A percentile compares a stretch with the other conserved stretches of the same genome.
Evolutionary conservation across 331 rosid species (phyloP).

Genomic region (Quercus tomentella): DNA sequence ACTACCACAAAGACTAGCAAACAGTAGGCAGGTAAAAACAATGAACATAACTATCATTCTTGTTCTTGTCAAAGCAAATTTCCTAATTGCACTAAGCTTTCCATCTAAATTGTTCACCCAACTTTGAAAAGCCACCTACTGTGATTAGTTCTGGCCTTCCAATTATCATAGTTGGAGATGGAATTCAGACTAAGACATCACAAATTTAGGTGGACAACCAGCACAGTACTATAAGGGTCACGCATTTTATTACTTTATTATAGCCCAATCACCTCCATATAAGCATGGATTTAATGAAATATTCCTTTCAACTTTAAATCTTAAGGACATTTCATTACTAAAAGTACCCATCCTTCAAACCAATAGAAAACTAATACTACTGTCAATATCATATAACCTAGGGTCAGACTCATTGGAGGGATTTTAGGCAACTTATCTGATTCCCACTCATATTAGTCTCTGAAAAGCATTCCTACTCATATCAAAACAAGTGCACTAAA

Average conservation of each 20-base stretch:
- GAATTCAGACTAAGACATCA: background rate
- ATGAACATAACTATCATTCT: too few relatives aligned
- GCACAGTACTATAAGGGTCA: background rate
- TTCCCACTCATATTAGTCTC: background rate
- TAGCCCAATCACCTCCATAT: background rate
- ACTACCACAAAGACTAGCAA: too few relatives aligned
- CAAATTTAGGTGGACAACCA: background rate
- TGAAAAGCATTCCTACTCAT: background rate
- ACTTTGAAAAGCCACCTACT: background rate
- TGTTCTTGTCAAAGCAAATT: background rate
- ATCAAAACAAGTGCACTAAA: background rate
- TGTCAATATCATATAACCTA: background rate
- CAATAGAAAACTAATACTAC: background rate
- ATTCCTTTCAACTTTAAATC: background rate
- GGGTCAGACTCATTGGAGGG: background rate
- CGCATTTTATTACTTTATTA: background rate
- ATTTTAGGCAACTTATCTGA: conserved; percentile 1
- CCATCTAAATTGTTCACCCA: background rate
- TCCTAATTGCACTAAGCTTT: background rate
- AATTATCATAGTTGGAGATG: background rate
- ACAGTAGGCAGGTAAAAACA: too few relatives aligned
- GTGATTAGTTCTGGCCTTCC: background rate
- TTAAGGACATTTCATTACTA: background rate
- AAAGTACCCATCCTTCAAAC: background rate
- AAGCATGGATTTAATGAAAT: background rate